Evolutionary conservation across 305 asterid species (phyloP), one percentile per base, ranked within the genome.

Genomic region (Fraxinus baroniana): DNA sequence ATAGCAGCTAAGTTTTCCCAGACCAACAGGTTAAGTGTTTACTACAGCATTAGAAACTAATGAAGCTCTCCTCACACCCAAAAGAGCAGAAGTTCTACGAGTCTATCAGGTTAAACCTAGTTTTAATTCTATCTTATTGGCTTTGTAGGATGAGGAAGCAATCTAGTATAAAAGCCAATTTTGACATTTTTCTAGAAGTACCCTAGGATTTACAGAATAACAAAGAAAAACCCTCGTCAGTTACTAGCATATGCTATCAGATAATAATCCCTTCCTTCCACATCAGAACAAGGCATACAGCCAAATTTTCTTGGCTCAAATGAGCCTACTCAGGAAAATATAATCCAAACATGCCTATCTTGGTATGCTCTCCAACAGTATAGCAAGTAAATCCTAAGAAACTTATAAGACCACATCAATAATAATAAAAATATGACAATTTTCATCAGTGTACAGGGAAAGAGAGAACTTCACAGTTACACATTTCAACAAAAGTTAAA

Each of bases 401-500:
- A 60, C 37, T 81, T 44, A 79, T 70, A 66, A 26, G 71, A 26
- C 78, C 73, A 79, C 7, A 77, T 37, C 78, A 52, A 20, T 30
- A 83, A 32, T 32, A 37, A 66, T 2, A 52, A 17, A 28, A 24
- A 26, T 0, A 36, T 28, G 24, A n/a, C 78, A 81, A 4, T 68
- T 28, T 70, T 13, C 75, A 70, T 28, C 75, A 0, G 39, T 37
- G 12, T 7, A 22, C 72, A 20, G 72, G 72, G 72, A 71, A 9
- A n/a, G 62, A 72, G 76, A 80, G 57, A 87, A 70, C 55, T 72
- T 73, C 66, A 64, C 62, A 33, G 36, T 22, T 35, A 60, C 30
- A 41, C 28, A 80, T 39, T 64, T 30, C 9, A 71, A 44, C 20
- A 30, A 77, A 85, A 33, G 78, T 28, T 76, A 70, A 79, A 77